Percentiles rank a stretch among this genome's conserved stretches.
These are phyloP conservation scores for Angophora floribunda DNA, from an alignment of 345 rosid species.

Conservation along the genomic window DNA sequence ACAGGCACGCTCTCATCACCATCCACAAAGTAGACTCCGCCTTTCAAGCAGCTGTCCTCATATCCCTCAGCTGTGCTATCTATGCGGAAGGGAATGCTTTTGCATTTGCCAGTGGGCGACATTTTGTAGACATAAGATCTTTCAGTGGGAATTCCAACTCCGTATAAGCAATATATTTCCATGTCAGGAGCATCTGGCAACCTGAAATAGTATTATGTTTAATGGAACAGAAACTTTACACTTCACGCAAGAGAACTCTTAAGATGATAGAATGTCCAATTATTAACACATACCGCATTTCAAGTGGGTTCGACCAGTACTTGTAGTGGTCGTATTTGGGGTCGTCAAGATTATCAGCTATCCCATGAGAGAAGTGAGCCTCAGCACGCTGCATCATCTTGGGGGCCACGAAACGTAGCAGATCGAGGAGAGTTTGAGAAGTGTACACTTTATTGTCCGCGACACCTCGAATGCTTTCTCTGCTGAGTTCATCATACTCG, in stretches of 20 bases:
- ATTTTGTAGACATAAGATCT: conserved; percentile 60
- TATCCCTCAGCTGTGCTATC: conserved; percentile 42
- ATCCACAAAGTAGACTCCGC: conserved; percentile 38
- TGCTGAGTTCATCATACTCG: conserved; percentile 49
- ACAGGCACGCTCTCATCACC: conserved; percentile 64
- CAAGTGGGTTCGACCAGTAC: conserved; percentile 80
- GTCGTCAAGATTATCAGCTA: conserved; percentile 58
- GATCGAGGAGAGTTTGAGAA: conserved; percentile 26
- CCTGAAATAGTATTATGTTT: conserved; percentile 17
- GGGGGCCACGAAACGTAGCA: conserved; percentile 53
- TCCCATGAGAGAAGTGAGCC: conserved; percentile 70
- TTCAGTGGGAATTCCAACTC: conserved; percentile 67
- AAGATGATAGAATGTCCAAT: not conserved
- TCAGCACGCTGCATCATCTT: conserved; percentile 56
- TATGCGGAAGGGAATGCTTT: conserved; percentile 52
- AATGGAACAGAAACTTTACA: not conserved
- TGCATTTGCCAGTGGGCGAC: conserved; percentile 33
- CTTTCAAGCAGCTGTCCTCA: conserved; percentile 28
- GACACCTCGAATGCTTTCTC: conserved; percentile 26
- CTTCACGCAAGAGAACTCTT: not conserved
- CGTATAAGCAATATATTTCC: conserved; percentile 62
- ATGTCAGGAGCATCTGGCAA: conserved; percentile 60
- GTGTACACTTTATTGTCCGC: conserved; percentile 56
- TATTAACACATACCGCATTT: conserved; percentile 29
- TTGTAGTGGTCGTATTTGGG: conserved; percentile 51